Conservation (phyloP, 345 rosid species). For the Sisymbrium irio region DNA sequence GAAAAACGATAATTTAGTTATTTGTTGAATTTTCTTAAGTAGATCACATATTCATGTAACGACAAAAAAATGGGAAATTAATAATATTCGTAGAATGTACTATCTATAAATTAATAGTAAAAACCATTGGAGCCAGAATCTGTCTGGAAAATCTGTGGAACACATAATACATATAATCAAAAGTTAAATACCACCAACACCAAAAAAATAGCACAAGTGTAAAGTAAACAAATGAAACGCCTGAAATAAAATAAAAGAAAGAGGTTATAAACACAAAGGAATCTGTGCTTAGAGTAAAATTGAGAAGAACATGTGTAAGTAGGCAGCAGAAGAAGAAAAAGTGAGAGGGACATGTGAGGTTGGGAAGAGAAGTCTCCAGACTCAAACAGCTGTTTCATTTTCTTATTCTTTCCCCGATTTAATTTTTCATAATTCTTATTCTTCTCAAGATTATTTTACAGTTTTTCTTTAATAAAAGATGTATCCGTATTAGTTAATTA, state of each 20-base stretch:
- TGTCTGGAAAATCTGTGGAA: slow-evolving; percentile 19
- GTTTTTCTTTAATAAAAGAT: background rate
- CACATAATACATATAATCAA: background rate
- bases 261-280: slow-evolving; percentile 13
- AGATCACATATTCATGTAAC: slow-evolving; percentile 6
- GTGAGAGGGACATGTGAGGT: slow-evolving; percentile 33
- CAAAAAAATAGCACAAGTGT: background rate
- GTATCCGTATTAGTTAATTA: background rate
- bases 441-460: background rate
- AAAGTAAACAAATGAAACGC: slow-evolving; percentile 4
- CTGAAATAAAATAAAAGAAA: background rate
- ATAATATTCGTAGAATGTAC: slow-evolving; percentile 2
- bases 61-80: background rate
- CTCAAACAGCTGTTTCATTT: slow-evolving; percentile 28
- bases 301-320: slow-evolving; percentile 29
- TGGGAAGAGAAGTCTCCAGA: slow-evolving; percentile 27
- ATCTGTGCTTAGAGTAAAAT: slow-evolving; percentile 21
- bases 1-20: background rate
- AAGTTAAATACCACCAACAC: background rate
- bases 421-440: background rate
- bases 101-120: background rate
- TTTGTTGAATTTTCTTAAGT: slow-evolving; percentile 2
- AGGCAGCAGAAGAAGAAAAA: slow-evolving; percentile 24
- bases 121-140: slow-evolving; percentile 19
- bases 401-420: background rate